Base-by-base conservation (phyloP, 768 basidiomycete genomes). In the Termitomyces bulborhizus region DNA sequence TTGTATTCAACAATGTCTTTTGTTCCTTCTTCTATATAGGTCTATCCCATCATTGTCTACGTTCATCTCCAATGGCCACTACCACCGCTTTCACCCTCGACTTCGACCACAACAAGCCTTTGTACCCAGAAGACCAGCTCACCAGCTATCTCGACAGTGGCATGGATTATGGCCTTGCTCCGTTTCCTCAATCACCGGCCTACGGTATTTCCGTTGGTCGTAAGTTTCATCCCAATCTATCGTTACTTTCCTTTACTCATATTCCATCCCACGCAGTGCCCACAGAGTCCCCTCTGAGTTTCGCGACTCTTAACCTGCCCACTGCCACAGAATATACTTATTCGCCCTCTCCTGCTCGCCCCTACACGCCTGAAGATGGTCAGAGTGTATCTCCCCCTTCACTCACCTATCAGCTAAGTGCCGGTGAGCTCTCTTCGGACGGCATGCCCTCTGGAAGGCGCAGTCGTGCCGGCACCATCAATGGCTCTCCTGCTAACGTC, bases 401-500 rank as follows among this genome's bases (percentile, higher is more conserved):
- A 47, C 80, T 90, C 58, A 67, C 73, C 55, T 87, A 88, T 71
- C 82, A 77, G 66, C 72, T 89, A 60, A 84, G 81, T 62, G 81
- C 76, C 44, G 85, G 84, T 57, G 88, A 90, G 67, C 69, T 85
- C 53, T 86, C 85, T 12, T 88, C 87, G n/a, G 88, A 90, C 64
- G 79, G 84, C 58, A 73, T 81, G 51, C 71, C 78, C 60, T 84
- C 86, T 55, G 81, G 79, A 64, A 73, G 83, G 51, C 81, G 80
- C 64, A 86, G 85, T 67, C 86, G 88, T 57, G 51, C 51, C 3
- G 24, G 31, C 1, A 52, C 51, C 16, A 32, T 12, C 15, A 85
- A 85, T 67, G 85, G 84, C 65, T 83, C 82, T 57, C 82, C 83
- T 51, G 68, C 70, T 26, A 56, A 56, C 59, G 75, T 79, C 36